phyloP scores from a whole-genome alignment of 1,284 basidiomycete genomes.

The Marasmius tenuissimus region DNA sequence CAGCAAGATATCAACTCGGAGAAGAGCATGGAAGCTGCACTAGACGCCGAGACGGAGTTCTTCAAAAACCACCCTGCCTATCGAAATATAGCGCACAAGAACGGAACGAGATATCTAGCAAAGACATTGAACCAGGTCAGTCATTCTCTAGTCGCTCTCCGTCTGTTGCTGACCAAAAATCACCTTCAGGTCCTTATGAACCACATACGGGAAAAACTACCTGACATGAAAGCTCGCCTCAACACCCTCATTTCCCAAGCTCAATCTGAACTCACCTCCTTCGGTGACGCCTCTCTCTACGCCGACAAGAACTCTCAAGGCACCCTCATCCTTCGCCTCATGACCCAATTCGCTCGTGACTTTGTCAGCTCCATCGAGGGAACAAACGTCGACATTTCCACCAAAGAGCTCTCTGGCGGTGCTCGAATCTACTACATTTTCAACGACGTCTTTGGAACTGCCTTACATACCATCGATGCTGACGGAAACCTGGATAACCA shows the following conservation, averaged over 20 bases:
- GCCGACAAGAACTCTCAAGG: constrained; percentile 94
- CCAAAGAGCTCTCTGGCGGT: constrained; percentile 97
- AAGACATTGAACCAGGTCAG: constrained; percentile 91
- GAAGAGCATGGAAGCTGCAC: constrained; percentile 84
- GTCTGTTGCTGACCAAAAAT: neutral
- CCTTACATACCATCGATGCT: constrained; percentile 88
- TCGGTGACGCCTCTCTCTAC: constrained; percentile 91
- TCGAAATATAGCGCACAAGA: constrained; percentile 95
- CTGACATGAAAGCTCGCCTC: constrained; percentile 98
- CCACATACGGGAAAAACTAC: constrained; percentile 98
- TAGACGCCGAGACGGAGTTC: constrained; percentile 88
- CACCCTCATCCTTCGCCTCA: constrained; percentile 86
- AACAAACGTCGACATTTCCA: constrained; percentile 95
- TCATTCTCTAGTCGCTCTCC: constrained; percentile 3
- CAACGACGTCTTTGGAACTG: constrained; percentile 96
- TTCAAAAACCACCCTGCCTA: constrained; percentile 92
- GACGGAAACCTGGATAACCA: constrained; percentile 89
- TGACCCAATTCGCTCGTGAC: constrained; percentile 99
- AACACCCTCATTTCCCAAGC: constrained; percentile 99
- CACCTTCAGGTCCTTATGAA: constrained; percentile 82
- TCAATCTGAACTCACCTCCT: constrained; percentile 96
- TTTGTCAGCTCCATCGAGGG: constrained; percentile 98
- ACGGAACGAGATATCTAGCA: constrained; percentile 94
- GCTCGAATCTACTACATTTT: constrained; percentile 99
- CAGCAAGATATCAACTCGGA: constrained; percentile 97